Percentiles rank a stretch among this genome's conserved stretches.
Evolutionary conservation across 2,329 filamentous ascomycete species (phyloP).

Genomic region (Elsinoe arachidis): DNA sequence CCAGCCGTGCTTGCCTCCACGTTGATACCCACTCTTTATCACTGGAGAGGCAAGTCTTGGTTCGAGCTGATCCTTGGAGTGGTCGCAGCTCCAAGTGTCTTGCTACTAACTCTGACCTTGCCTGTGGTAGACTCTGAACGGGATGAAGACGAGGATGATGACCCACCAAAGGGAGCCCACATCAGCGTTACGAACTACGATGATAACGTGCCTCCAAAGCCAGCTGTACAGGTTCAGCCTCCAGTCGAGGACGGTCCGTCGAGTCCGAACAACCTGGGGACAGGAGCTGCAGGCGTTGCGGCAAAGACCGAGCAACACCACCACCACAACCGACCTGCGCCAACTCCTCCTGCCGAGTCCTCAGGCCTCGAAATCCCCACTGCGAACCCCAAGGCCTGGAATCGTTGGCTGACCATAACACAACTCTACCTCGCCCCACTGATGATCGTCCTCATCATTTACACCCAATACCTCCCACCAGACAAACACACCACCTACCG

Average conservation of each 20-base stretch:
- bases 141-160: conserved; percentile 40
- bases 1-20: conserved; percentile 63
- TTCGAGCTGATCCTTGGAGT: conserved; percentile 76
- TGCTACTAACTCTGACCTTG: conserved; percentile 79
- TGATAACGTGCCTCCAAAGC: neutral
- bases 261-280: neutral
- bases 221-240: neutral
- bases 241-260: conserved; percentile 11
- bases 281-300: conserved; percentile 13
- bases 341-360: neutral
- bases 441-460: conserved; percentile 66
- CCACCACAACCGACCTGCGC: neutral
- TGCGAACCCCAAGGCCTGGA: conserved; percentile 55
- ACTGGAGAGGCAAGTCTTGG: conserved; percentile 72
- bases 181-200: conserved; percentile 2
- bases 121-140: conserved; percentile 73
- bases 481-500: conserved; percentile 50
- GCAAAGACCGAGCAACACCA: conserved; percentile 14
- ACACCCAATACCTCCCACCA: conserved; percentile 25
- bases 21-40: conserved; percentile 77
- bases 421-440: conserved; percentile 82
- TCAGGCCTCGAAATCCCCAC: neutral
- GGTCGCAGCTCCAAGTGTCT: conserved; percentile 80
- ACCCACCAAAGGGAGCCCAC: conserved; percentile 3
- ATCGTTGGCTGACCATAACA: conserved; percentile 76